Evolutionary conservation across 2,329 filamentous ascomycete genomes (phyloP), one percentile per base, ranked within the genome.

Genomic region (Neonectria ditissima): DNA sequence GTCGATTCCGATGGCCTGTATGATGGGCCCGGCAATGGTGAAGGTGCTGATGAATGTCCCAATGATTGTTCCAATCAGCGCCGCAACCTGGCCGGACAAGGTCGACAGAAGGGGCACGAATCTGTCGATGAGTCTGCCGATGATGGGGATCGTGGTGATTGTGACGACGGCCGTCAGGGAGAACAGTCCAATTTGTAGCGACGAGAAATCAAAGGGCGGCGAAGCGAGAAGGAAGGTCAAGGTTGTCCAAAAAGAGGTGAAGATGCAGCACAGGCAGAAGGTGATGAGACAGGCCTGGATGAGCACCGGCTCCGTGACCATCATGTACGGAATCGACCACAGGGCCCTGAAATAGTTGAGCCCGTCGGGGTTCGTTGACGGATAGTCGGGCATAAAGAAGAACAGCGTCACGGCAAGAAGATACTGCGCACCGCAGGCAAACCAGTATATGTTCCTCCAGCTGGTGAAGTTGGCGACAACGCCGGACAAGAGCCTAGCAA

Each of bases 381-480:
- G 93, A 69, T 96, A 96, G 75, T 94, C 91, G 0, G 92, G 92
- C 89, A 96, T 91, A 77, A 89, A 92, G 47, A 89, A 75, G 81
- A 87, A 94, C 6, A 95, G 84, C 0, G 90, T 78, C 7, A 81
- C 67, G 59, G 90, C 85, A 65, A 95, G 89, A 9, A 87, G 73
- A 70, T 87, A 90, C 77, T 96, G 92, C 0, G 92, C 80, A 0
- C 84, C 92, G 5, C 94, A 86, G 0, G 91, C 86, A 64, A 94
- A 82, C 91, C 91, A 95, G 80, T 94, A 96, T 8, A 95, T 88
- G 62, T 87, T 87, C 24, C 92, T 84, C 93, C 93, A 96, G 66
- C 85, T 83, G 0, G 89, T 89, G 73, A 87, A 94, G 70, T 93
- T 87, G 1, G 92, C 88, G 28, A 95, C 84, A 26, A 93, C 88